phyloP scores from a whole-genome alignment of 768 basidiomycete genomes.

The Amanita phalloides region DNA sequence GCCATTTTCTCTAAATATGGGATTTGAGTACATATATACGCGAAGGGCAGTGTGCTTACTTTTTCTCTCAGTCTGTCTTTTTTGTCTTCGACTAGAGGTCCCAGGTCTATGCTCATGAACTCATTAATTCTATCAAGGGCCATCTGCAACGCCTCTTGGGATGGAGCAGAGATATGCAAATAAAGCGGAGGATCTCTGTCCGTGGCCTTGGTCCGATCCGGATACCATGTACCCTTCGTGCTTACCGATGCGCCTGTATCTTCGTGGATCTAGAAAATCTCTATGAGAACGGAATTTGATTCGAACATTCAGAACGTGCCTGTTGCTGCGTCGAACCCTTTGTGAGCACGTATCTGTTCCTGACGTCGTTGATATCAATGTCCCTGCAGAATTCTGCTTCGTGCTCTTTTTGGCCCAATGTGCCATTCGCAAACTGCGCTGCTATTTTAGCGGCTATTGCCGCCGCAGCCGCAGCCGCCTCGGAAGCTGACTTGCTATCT shows the following conservation, averaged over 20 bases:
- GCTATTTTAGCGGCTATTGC: conserved; percentile 95
- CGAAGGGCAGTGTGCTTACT: conserved; percentile 23
- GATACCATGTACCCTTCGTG: conserved; percentile 95
- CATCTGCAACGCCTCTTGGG: conserved; percentile 51
- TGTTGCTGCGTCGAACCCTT: conserved; percentile 89
- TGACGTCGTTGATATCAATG: conserved; percentile 93
- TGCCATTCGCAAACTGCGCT: conserved; percentile 57
- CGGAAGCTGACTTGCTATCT: conserved; percentile 45
- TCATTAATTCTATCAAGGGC: conserved; percentile 70
- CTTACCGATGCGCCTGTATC: conserved; percentile 89
- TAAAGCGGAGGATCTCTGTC: conserved; percentile 92
- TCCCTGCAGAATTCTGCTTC: conserved; percentile 81
- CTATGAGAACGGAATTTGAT: background rate
- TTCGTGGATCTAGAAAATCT: conserved; percentile 59
- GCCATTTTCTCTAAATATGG: conserved; percentile 77
- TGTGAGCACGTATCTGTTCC: conserved; percentile 91
- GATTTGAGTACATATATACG: background rate
- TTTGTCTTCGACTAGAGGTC: conserved; percentile 74
- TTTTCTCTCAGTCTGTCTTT: conserved; percentile 57
- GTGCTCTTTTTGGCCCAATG: conserved; percentile 48
- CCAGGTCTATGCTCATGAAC: conserved; percentile 62
- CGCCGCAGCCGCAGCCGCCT: conserved; percentile 60
- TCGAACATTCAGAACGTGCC: conserved; percentile 32
- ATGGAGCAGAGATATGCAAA: conserved; percentile 79
- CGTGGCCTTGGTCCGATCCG: conserved; percentile 82